Evolutionary conservation across 139 green algal genomes (phyloP).

Genomic region (Mesotaenium endlicherianum): DNA sequence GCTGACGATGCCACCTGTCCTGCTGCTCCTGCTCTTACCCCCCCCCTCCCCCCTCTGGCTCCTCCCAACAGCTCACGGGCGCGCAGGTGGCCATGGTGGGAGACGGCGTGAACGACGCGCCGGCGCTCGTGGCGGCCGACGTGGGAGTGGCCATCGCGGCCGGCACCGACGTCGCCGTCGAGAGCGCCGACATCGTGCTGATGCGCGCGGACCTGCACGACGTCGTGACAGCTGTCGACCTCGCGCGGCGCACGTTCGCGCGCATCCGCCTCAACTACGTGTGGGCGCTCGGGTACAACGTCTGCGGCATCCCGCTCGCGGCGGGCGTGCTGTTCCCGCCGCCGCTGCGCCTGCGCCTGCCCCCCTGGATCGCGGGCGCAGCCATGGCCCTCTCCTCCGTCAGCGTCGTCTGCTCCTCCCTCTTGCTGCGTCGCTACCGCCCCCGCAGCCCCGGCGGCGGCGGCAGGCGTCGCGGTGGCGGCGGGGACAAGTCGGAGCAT

Average conservation of each 20-base stretch:
- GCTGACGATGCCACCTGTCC: too few relatives aligned
- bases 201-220: constrained; percentile 85
- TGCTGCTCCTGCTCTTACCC: not conserved
- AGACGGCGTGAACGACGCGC: constrained; percentile 96
- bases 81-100: constrained; percentile 92
- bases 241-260: constrained; percentile 75
- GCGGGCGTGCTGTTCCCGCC: constrained; percentile 74
- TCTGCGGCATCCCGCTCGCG: constrained; percentile 79
- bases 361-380: constrained; percentile 85
- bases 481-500: too few relatives aligned
- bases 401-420: constrained; percentile 77
- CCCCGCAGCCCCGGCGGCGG: too few relatives aligned
- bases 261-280: constrained; percentile 91
- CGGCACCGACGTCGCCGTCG: constrained; percentile 76
- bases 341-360: constrained; percentile 68
- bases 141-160: constrained; percentile 90
- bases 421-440: constrained; percentile 79
- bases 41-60: not conserved
- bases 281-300: constrained; percentile 94
- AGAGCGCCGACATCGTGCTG: constrained; percentile 87
- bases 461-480: too few relatives aligned
- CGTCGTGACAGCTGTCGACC: constrained; percentile 83
- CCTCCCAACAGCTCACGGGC: constrained; percentile 32
- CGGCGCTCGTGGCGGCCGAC: constrained; percentile 89
- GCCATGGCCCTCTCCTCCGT: constrained; percentile 89